phyloP scores from a whole-genome alignment of 441 rosid genomes.

The Dalechampia spathulata region DNA sequence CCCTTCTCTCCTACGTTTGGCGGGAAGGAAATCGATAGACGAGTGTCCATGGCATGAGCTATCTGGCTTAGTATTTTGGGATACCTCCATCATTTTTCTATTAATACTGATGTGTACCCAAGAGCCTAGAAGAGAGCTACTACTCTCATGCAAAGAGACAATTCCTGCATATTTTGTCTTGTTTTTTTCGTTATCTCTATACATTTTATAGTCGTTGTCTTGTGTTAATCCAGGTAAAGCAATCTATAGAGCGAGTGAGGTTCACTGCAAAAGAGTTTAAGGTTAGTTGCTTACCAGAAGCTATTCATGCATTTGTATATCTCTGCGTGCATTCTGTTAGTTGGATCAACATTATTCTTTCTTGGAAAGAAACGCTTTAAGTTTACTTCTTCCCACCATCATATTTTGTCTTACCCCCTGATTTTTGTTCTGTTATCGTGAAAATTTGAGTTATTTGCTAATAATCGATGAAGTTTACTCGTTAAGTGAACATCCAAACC shows the following conservation, averaged over 20 bases:
- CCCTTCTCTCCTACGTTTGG: neutral
- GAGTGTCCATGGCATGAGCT: neutral
- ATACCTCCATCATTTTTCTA: neutral
- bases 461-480: neutral
- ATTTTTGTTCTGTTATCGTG: neutral
- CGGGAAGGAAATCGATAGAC: neutral
- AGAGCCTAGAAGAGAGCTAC: neutral
- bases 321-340: neutral
- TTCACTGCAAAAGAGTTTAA: constrained; percentile 36
- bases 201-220: constrained; percentile 1
- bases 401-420: neutral
- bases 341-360: neutral
- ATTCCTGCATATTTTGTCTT: neutral
- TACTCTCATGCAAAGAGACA: neutral
- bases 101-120: neutral
- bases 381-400: neutral
- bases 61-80: neutral
- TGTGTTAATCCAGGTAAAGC: constrained; percentile 44
- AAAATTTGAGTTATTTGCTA: neutral
- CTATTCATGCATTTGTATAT: neutral
- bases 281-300: constrained; percentile 45
- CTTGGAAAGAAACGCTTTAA: neutral
- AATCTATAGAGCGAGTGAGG: constrained; percentile 38
- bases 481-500: neutral
- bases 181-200: neutral